phyloP scores from a whole-genome alignment of 1,284 basidiomycete species.

The Papiliotrema fonsecae region DNA sequence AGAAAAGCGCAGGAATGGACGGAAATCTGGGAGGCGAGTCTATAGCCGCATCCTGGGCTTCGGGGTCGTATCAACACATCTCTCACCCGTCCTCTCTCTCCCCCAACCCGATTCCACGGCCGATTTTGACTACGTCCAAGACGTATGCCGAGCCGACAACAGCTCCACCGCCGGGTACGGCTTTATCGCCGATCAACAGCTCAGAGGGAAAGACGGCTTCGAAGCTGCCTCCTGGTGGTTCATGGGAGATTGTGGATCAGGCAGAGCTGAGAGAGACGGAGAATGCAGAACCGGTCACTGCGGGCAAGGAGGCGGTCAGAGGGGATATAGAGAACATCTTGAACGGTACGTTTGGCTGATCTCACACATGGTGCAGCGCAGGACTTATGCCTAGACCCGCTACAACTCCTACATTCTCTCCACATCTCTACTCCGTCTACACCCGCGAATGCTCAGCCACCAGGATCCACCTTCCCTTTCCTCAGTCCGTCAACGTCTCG shows the following conservation, averaged over 20 bases:
- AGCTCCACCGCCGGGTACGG: conserved; percentile 30
- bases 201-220: conserved; percentile 4
- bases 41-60: conserved; percentile 28
- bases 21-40: no score
- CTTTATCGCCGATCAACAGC: not conserved
- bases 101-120: conserved; percentile 7
- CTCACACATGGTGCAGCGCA: not conserved
- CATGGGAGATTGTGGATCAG: conserved; percentile 45
- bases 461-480: conserved; percentile 34
- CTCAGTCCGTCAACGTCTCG: conserved; percentile 25
- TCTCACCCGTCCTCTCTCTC: conserved; percentile 14
- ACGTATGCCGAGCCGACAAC: conserved; percentile 26
- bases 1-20: not conserved
- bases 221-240: conserved; percentile 39
- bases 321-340: conserved; percentile 67
- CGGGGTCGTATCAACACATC: conserved; percentile 28
- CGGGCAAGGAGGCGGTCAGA: conserved; percentile 54
- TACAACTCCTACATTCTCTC: conserved; percentile 44
- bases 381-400: conserved; percentile 53
- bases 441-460: conserved; percentile 8
- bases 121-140: conserved; percentile 17
- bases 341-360: conserved; percentile 54
- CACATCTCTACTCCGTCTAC: conserved; percentile 26
- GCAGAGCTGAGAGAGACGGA: conserved; percentile 23
- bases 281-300: conserved; percentile 25